Base-by-base conservation (phyloP, 805 yeast species). In the Scheffersomyces stipitis region DNA sequence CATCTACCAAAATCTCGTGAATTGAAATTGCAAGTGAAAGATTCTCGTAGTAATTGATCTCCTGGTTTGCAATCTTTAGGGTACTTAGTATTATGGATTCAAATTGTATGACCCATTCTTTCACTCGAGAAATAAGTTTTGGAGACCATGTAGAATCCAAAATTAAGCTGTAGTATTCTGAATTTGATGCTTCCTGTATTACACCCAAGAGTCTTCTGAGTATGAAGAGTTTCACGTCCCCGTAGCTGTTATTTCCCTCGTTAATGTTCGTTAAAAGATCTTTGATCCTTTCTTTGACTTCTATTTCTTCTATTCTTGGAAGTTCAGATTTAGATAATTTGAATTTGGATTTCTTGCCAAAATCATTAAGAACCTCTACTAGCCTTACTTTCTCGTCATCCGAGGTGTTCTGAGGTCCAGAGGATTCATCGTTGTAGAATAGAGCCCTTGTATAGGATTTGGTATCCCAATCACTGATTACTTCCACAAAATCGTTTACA, bases 1-100 rank as follows among this genome's bases (percentile, higher is more conserved):
- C 42, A 44, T 80, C 77, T 0, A 73, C 59, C 9, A 78, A 46
- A 0, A 76, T 44, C 41, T 80, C 85, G 44, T 58, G 68, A 2
- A 75, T 46, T 1, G 78, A 58, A 3, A 71, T 54, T 1, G 69
- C 51, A 14, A 65, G 49, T 1, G 48, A 42, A 12, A 62, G 33
- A n/a, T 46, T 35, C 5, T 37, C 30, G 6, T 34, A 4, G 1
- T 15, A 8, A n/a, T 18, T 1, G 14, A 20, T 17, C 8, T 29
- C 7, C 15, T 13, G 15, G 13, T 16, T 15, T 3, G 30, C 17
- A 13, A 26, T 12, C 12, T 31, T 34, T 23, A 49, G 39, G 3
- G 27, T 14, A 6, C 42, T 36, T 22, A 47, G 33, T 3, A 62
- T 31, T 9, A 36, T 42, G 1, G 37, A 34, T 33, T 68, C 75